phyloP scores from a whole-genome alignment of 768 basidiomycete species.

The Leccinum longicurvipes region DNA sequence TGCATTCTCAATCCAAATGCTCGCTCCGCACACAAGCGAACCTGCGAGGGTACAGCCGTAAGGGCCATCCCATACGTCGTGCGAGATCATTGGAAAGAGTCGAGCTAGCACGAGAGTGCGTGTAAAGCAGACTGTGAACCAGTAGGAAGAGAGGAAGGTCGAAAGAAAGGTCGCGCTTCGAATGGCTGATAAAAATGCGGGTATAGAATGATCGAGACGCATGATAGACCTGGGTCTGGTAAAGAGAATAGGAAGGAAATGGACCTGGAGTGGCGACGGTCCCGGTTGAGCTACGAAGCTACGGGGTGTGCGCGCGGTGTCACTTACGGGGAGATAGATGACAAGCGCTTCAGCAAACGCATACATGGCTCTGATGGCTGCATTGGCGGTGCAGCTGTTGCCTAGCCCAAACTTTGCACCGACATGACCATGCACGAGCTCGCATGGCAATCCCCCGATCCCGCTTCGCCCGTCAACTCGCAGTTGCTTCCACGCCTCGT shows the following conservation, averaged over 20 bases:
- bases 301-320: neutral
- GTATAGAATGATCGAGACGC: conserved; percentile 37
- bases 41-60: conserved; percentile 64
- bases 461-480: conserved; percentile 50
- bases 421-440: conserved; percentile 64
- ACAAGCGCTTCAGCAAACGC: conserved; percentile 62
- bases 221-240: conserved; percentile 55
- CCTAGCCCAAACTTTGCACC: conserved; percentile 45
- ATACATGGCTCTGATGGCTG: conserved; percentile 45
- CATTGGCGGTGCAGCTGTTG: conserved; percentile 60
- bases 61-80: conserved; percentile 80
- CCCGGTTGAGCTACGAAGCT: neutral
- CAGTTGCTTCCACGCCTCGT: conserved; percentile 52
- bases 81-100: conserved; percentile 62
- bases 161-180: conserved; percentile 74
- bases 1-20: conserved; percentile 77
- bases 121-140: conserved; percentile 66
- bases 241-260: conserved; percentile 64
- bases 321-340: conserved; percentile 69
- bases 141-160: conserved; percentile 67
- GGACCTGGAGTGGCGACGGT: conserved; percentile 45
- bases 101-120: conserved; percentile 65
- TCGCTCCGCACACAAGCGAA: conserved; percentile 66
- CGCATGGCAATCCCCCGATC: conserved; percentile 73
- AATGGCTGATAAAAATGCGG: conserved; percentile 45